Base-by-base conservation (phyloP, 2,329 filamentous ascomycete species). In the Fusarium sp. region DNA sequence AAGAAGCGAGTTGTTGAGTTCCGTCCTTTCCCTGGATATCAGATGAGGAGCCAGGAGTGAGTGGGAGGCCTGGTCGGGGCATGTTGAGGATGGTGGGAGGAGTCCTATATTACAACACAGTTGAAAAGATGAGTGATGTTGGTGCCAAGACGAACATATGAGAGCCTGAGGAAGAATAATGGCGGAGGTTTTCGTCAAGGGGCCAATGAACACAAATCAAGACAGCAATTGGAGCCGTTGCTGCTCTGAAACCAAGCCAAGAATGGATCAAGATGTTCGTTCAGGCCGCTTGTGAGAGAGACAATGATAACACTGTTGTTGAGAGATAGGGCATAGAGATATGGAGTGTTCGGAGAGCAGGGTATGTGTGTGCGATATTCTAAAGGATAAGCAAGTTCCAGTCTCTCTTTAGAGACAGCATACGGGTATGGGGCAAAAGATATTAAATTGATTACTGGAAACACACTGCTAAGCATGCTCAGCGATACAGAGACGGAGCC, bases 21-120 rank as follows among this genome's bases (percentile, higher is more conserved):
- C 89, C 88, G 79, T 91, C 90, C 79, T 93, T 89, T 69, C 89
- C 90, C 59, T 88, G 87, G 78, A 96, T 92, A 76, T 96, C 93
- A 53, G 91, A 91, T 34, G 92, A 95, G 13, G 92, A 92, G 55
- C 89, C 90, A 42, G 93, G 93, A 50, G 93, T 97, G 45, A 90
- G 92, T 46, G 91, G 93, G 41, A 79, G 71, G 10, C 65, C 67
- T 32, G 78, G 77, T 50, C 72, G 77, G 68, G 78, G 77, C 78
- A 80, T 80, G 56, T 62, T 71, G 64, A 53, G 49, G 64, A 55
- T 63, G 56, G 43, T 56, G 55, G 51, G 32, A 12, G 20, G 23
- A 32, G 32, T 34, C 16, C 41, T 54, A 4, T 53, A 21, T 45
- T n/a, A 32, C 25, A 41, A 14, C 28, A 34, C 27, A 49, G 16